These are phyloP conservation scores for Aspergillus novofumigatus DNA, from an alignment of 2,329 filamentous ascomycete species.

Conservation along the genomic window DNA sequence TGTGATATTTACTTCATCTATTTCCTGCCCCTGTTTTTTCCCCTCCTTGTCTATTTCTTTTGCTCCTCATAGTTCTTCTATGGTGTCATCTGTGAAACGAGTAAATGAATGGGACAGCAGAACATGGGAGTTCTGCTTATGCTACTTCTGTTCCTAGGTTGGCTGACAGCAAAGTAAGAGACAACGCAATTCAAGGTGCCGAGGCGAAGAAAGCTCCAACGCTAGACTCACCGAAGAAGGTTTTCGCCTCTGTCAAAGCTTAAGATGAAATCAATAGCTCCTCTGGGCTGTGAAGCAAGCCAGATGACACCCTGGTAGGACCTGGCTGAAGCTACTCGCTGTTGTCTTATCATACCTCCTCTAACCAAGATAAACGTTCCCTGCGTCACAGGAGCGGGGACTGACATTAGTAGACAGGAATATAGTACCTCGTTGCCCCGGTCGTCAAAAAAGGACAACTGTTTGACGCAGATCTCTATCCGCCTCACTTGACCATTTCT, in stretches of 20 bases:
- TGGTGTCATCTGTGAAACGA: slow-evolving; percentile 22
- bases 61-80: slow-evolving; percentile 4
- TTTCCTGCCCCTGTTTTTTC: slow-evolving; percentile 2
- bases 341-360: neutral
- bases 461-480: neutral
- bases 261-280: neutral
- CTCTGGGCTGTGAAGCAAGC: neutral
- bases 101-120: slow-evolving; percentile 29
- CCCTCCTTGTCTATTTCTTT: slow-evolving; percentile 15
- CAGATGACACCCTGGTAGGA: neutral
- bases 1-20: slow-evolving; percentile 5
- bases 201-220: too few relatives aligned
- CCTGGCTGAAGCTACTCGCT: neutral
- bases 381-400: neutral
- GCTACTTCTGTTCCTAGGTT: slow-evolving; percentile 8
- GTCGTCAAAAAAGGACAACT: neutral
- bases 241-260: neutral
- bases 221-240: neutral
- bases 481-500: neutral
- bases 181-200: neutral
- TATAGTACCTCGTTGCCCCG: neutral
- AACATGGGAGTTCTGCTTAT: slow-evolving; percentile 26
- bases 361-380: neutral
- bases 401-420: neutral
- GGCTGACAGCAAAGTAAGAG: slow-evolving; percentile 2